Evolutionary conservation across 345 rosid species (phyloP).

Genomic region (Citrus reticulata): DNA sequence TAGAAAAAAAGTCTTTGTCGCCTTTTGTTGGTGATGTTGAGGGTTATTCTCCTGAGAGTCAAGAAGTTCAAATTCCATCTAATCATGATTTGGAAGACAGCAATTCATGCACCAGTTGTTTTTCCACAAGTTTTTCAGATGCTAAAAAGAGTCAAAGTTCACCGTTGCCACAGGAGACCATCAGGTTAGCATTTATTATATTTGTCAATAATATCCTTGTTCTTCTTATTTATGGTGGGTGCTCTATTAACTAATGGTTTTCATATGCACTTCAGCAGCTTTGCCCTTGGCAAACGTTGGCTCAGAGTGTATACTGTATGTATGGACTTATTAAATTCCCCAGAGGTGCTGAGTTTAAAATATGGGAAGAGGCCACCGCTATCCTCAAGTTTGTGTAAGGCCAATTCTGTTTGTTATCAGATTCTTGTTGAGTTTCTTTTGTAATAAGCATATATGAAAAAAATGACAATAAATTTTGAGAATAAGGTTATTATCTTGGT

Average conservation of each 20-base stretch:
- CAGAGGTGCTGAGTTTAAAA: slow-evolving; percentile 34
- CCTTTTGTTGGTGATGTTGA: slow-evolving; percentile 25
- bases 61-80: slow-evolving; percentile 48
- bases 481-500: neutral
- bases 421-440: neutral
- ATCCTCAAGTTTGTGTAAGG: slow-evolving; percentile 33
- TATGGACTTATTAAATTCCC: slow-evolving; percentile 50
- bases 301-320: slow-evolving; percentile 67
- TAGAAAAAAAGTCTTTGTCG: slow-evolving; percentile 20
- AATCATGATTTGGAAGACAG: slow-evolving; percentile 24
- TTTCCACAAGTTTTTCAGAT: slow-evolving; percentile 34
- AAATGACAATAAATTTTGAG: neutral
- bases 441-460: neutral
- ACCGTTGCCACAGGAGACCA: slow-evolving; percentile 26
- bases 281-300: slow-evolving; percentile 53
- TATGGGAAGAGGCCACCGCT: slow-evolving; percentile 21
- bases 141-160: slow-evolving; percentile 26
- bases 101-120: slow-evolving; percentile 30
- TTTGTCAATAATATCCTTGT: neutral
- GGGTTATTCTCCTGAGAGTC: slow-evolving; percentile 23
- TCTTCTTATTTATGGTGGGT: slow-evolving; percentile 2
- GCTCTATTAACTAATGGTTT: slow-evolving; percentile 18
- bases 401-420: neutral
- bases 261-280: slow-evolving; percentile 24
- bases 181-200: slow-evolving; percentile 24